Base-by-base conservation (phyloP, 2,329 filamentous ascomycete species). In the Penicillium rolfsii region DNA sequence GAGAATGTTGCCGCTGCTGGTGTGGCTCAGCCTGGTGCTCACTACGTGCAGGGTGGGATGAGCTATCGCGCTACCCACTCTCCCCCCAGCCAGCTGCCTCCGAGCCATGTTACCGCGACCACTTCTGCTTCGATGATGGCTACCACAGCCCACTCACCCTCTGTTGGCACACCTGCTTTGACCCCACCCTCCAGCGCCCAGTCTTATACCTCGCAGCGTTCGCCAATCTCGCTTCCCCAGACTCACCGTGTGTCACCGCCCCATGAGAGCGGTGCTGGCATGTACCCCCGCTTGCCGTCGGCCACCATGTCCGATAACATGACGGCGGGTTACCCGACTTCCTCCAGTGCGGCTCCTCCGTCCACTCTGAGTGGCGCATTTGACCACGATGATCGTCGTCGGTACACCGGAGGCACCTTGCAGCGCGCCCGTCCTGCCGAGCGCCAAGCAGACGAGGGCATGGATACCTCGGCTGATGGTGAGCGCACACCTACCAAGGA, bases 1-100 rank as follows among this genome's bases (percentile, higher is more conserved):
- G 91, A 88, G 70, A 89, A 93, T 54, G 89, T 92, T 35, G 91
- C 91, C 2, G 87, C 87, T 12, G 89, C 90, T 46, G 90, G 91
- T 60, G 86, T 96, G 60, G 90, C 91, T 69, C 87, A 93, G 64
- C 87, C 90, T 54, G 88, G 88, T 61, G 80, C 85, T 16, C 89
- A 92, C 73, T 88, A 90, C 70, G 79, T 87, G 19, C 83, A 83
- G 62, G 77, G 78, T 52, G 78, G 77, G 50, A 75, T 82, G 60
- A 77, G 75, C 64, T 85, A 84, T 73, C 83, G 85, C 55, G 80
- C 82, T 8, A 87, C 83, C 68, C 79, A 87, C 71, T 87, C 85
- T 55, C 85, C 85, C 85, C 79, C 79, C 54, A 73, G 74, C 49
- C 75, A 80, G 65, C 66, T 80, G 59, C 74, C 77, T 35, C 72